Conservation (phyloP, 2,329 filamentous ascomycete genomes). For the Fusarium keratoplasticum region DNA sequence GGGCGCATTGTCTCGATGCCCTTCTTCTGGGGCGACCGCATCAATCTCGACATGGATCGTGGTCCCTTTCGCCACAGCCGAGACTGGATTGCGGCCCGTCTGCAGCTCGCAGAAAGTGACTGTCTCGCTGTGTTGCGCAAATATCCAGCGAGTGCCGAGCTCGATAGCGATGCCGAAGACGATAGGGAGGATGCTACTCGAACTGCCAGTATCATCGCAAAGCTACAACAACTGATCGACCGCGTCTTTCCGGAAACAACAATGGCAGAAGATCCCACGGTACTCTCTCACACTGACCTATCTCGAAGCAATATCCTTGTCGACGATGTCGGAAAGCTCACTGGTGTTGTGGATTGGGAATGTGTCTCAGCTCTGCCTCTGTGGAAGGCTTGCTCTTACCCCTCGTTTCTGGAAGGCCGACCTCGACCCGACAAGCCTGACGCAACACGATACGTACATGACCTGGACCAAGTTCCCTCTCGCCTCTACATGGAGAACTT, state of each 20-base stretch:
- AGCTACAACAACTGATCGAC: constrained; percentile 45
- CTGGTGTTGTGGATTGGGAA: constrained; percentile 57
- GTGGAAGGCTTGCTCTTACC: constrained; percentile 51
- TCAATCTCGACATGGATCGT: constrained; percentile 46
- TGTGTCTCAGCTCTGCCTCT: constrained; percentile 54
- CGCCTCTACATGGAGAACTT: constrained; percentile 53
- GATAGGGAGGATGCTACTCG: constrained; percentile 48
- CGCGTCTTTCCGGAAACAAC: constrained; percentile 44
- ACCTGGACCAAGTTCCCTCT: not conserved
- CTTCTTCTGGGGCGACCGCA: constrained; percentile 50
- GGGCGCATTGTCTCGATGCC: constrained; percentile 48
- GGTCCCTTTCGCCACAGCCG: constrained; percentile 51
- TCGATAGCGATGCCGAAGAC: constrained; percentile 36
- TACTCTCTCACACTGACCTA: constrained; percentile 53
- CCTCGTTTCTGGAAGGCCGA: constrained; percentile 48
- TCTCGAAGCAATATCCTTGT: constrained; percentile 54
- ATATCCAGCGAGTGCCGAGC: not conserved
- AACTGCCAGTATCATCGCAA: constrained; percentile 37
- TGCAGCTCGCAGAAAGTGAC: constrained; percentile 26
- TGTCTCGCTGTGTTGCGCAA: constrained; percentile 1
- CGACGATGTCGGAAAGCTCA: constrained; percentile 49
- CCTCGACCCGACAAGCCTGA: constrained; percentile 20
- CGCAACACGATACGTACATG: constrained; percentile 37
- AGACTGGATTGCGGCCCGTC: constrained; percentile 50
- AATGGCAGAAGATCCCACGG: constrained; percentile 41